phyloP scores from a whole-genome alignment of 129 eudicot genomes.

The Centella asiatica region DNA sequence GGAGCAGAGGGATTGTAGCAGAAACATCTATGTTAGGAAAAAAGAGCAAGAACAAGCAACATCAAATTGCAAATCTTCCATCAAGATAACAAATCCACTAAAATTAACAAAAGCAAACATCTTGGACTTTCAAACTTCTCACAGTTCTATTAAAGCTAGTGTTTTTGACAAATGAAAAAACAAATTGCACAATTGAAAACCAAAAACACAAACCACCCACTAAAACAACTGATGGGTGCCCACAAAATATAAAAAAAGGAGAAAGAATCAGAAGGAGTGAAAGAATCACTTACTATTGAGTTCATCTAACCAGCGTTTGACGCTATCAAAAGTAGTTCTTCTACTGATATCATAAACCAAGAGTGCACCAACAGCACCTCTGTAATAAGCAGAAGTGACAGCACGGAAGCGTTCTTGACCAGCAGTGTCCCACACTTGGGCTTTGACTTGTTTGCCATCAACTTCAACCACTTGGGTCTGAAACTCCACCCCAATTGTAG shows the following conservation, averaged over 20 bases:
- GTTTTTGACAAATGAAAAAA: not conserved
- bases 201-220: too few relatives aligned
- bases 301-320: slow-evolving; percentile 82
- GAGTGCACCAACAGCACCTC: slow-evolving; percentile 97
- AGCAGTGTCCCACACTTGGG: slow-evolving; percentile 98
- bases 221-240: too few relatives aligned
- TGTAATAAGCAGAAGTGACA: slow-evolving; percentile 90
- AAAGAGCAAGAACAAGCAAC: not conserved
- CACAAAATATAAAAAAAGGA: not conserved
- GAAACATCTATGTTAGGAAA: not conserved
- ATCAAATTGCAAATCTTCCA: not conserved
- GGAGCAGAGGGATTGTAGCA: not conserved
- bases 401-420: slow-evolving; percentile 96
- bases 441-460: slow-evolving; percentile 83
- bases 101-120: not conserved
- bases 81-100: not conserved
- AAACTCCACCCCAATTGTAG: slow-evolving; percentile 93
- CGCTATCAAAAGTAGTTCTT: slow-evolving; percentile 60
- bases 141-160: not conserved
- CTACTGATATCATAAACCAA: slow-evolving; percentile 76
- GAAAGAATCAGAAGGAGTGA: not conserved
- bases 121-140: not conserved
- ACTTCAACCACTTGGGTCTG: slow-evolving; percentile 79
- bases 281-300: slow-evolving; percentile 57
- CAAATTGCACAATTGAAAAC: not conserved